Evolutionary conservation across 1,284 basidiomycete species (phyloP), one percentile per base, ranked within the genome.

Genomic region (Microbotryum lychnidis-dioicae): DNA sequence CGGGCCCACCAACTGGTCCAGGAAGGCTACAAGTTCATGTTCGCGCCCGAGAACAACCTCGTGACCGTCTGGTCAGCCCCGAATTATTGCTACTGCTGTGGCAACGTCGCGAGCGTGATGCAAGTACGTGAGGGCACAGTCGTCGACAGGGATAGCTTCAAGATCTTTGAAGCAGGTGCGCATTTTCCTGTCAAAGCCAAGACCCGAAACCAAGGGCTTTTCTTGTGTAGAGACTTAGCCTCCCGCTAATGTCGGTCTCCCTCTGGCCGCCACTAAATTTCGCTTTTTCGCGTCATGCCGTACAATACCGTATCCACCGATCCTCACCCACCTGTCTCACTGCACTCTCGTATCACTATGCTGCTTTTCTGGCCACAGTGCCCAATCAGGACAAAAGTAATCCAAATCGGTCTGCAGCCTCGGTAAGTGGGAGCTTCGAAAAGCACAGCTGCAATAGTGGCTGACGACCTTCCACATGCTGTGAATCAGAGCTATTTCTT

Each of bases 21-120:
- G 75, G 93, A 98, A 76, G 93, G 93, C 14, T 97, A 88, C 79
- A 97, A 97, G 77, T 81, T 93, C 75, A 96, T 97, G 91, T 61
- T 61, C 21, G 58, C 51, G 12, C 96, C 96, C 71, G 91, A 97
- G 74, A 80, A 84, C 63, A 87, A 85, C 44, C 93, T 98, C 69
- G 94, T 98, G 18, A 98, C 94, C 2, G 92, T 97, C 25, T 98
- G 93, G 93, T 93, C 89, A 71, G 94, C 93, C 2, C 94, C 93
- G 4, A 97, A 97, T 76, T 97, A 98, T 75, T 97, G 94, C 76
- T 97, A 97, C 76, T 64, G 71, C 4, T 74, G 74, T 55, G 74
- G 74, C 18, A 75, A 75, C 62, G 74, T 75, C 10, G 74, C 74
- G 18, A 70, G 69, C 50, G 71, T 75, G 23, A 74, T 75, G 69